These are phyloP conservation scores for Neocatenulostroma microsporum DNA, from an alignment of 2,329 filamentous ascomycete genomes.

Conservation along the genomic window DNA sequence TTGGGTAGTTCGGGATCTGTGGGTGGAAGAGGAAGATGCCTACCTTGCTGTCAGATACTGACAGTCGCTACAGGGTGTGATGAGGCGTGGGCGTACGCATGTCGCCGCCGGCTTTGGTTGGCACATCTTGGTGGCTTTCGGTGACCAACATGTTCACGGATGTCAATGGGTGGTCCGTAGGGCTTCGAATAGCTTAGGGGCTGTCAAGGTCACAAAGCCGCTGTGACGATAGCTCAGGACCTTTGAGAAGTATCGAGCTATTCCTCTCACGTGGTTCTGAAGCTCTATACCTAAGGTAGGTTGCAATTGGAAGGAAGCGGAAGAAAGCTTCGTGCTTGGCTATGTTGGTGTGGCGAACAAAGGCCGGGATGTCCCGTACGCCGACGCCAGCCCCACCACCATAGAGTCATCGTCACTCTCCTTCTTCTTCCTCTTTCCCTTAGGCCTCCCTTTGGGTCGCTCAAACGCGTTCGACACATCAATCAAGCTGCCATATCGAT, in stretches of 20 bases:
- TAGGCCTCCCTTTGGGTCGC: constrained; percentile 5
- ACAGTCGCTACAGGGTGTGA: background rate
- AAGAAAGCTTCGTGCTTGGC: too few species aligned
- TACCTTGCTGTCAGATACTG: constrained; percentile 32
- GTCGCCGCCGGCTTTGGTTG: constrained; percentile 51
- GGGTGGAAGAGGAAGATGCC: constrained; percentile 88
- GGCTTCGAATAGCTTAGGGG: too few species aligned
- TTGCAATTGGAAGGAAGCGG: too few species aligned
- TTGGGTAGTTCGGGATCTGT: constrained; percentile 72
- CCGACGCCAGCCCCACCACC: too few species aligned
- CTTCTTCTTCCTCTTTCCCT: background rate
- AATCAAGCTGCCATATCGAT: background rate
- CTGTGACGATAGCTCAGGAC: too few species aligned
- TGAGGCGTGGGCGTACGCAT: constrained; percentile 43
- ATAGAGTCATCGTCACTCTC: background rate
- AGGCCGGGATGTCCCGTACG: too few species aligned
- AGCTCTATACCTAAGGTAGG: too few species aligned
- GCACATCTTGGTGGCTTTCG: constrained; percentile 52
- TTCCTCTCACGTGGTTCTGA: too few species aligned
- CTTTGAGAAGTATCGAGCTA: too few species aligned
- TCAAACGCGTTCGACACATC: constrained; percentile 1
- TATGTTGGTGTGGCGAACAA: too few species aligned
- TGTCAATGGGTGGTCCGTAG: background rate
- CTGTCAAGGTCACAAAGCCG: too few species aligned
- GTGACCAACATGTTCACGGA: constrained; percentile 9